phyloP scores from a whole-genome alignment of 805 yeast species.

The Komagataella kurtzmanii region DNA sequence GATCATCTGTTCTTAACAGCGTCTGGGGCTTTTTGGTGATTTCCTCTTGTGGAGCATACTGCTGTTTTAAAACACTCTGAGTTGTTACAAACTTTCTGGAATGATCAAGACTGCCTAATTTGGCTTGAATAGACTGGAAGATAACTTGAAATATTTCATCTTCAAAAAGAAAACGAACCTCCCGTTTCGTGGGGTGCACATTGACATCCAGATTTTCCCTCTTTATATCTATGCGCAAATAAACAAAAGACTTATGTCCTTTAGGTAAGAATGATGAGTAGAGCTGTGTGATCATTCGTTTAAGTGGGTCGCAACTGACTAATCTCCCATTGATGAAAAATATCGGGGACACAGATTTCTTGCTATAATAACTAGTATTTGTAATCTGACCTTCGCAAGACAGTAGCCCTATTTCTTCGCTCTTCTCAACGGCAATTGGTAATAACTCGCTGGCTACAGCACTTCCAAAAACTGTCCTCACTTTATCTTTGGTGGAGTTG shows the following conservation, averaged over 20 bases:
- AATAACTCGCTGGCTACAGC: slow-evolving; percentile 52
- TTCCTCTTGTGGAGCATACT: neutral
- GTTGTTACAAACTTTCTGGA: slow-evolving; percentile 62
- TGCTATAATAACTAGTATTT: slow-evolving; percentile 56
- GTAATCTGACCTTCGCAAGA: slow-evolving; percentile 49
- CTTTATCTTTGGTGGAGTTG: slow-evolving; percentile 45
- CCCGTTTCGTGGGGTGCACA: slow-evolving; percentile 91
- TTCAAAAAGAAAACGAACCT: slow-evolving; percentile 75
- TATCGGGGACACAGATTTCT: slow-evolving; percentile 52
- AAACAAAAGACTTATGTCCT: slow-evolving; percentile 66
- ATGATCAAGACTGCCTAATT: slow-evolving; percentile 44
- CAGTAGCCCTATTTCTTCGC: slow-evolving; percentile 34
- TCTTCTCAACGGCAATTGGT: slow-evolving; percentile 23
- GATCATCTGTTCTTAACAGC: slow-evolving; percentile 58
- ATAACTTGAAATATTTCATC: slow-evolving; percentile 69
- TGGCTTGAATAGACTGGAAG: slow-evolving; percentile 31
- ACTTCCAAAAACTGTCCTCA: slow-evolving; percentile 62
- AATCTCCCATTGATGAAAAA: slow-evolving; percentile 79
- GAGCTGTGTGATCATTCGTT: slow-evolving; percentile 49
- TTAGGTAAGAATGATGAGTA: slow-evolving; percentile 64
- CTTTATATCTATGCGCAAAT: slow-evolving; percentile 51
- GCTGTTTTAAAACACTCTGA: slow-evolving; percentile 22
- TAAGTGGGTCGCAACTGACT: slow-evolving; percentile 71
- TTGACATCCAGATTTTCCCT: slow-evolving; percentile 80
- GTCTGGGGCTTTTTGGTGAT: slow-evolving; percentile 43